phyloP scores from a whole-genome alignment of 208 protist species.

The Leishmania lainsoni region DNA sequence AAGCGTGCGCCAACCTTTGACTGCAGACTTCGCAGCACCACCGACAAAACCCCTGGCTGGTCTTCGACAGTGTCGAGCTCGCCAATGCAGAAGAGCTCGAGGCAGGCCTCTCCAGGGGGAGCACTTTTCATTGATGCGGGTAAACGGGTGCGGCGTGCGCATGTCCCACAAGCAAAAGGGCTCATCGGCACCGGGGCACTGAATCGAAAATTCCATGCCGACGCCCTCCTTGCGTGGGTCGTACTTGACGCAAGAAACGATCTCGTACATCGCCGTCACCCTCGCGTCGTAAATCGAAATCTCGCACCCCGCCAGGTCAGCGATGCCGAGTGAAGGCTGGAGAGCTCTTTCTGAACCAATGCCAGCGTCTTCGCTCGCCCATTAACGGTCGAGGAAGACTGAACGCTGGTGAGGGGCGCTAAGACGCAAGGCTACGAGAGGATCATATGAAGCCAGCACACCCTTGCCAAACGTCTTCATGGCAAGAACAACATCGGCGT shows the following conservation, averaged over 20 bases:
- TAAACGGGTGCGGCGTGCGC: conserved; percentile 46
- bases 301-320: conserved; percentile 25
- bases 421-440: conserved; percentile 54
- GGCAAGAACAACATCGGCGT: conserved; percentile 77
- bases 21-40: conserved; percentile 51
- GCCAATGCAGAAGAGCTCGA: conserved; percentile 86
- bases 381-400: conserved; percentile 49
- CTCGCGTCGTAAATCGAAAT: conserved; percentile 45
- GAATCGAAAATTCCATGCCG: conserved; percentile 51
- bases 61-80: conserved; percentile 63
- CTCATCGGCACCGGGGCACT: conserved; percentile 57
- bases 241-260: conserved; percentile 51
- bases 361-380: neutral
- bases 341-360: conserved; percentile 2
- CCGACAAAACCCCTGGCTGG: conserved; percentile 32
- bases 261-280: conserved; percentile 55
- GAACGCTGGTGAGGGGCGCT: conserved; percentile 69
- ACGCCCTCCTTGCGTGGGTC: conserved; percentile 61
- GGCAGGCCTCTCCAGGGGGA: conserved; percentile 56
- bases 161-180: conserved; percentile 79
- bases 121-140: conserved; percentile 32
- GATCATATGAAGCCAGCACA: conserved; percentile 69
- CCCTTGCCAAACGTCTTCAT: conserved; percentile 80
- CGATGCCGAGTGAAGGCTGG: conserved; percentile 42
- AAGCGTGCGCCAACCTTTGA: conserved; percentile 53